These are phyloP conservation scores for Fusarium metavorans DNA, from an alignment of 2,329 filamentous ascomycete species.

Conservation along the genomic window DNA sequence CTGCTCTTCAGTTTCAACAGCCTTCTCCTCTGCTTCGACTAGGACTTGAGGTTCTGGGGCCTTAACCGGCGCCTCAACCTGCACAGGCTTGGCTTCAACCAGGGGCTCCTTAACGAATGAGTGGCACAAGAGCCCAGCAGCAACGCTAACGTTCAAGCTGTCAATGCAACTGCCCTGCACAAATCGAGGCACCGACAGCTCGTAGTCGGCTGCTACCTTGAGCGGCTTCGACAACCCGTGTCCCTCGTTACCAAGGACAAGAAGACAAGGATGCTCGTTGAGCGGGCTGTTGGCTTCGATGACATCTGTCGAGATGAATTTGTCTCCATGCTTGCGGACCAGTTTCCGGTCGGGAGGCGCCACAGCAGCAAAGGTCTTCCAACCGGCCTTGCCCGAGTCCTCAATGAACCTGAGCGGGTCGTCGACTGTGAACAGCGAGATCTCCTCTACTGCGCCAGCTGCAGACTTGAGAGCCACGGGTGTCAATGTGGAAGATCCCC, in stretches of 20 bases:
- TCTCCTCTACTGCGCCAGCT: slow-evolving; percentile 85
- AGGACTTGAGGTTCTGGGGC: background rate
- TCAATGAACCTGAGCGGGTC: slow-evolving; percentile 78
- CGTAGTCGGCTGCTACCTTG: slow-evolving; percentile 73
- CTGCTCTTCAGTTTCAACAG: background rate
- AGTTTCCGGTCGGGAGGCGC: slow-evolving; percentile 56
- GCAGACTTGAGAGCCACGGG: slow-evolving; percentile 88
- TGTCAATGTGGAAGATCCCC: slow-evolving; percentile 79
- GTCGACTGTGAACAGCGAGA: slow-evolving; percentile 78
- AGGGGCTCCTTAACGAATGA: slow-evolving; percentile 67
- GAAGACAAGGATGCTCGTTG: slow-evolving; percentile 73
- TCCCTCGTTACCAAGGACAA: slow-evolving; percentile 88
- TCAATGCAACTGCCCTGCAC: slow-evolving; percentile 73
- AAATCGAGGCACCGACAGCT: slow-evolving; percentile 73
- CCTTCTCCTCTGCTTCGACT: background rate
- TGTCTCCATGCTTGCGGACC: slow-evolving; percentile 50
- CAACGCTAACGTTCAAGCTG: slow-evolving; percentile 94
- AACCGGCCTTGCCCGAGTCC: slow-evolving; percentile 76
- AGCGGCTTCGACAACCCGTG: slow-evolving; percentile 76
- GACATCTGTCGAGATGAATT: slow-evolving; percentile 62
- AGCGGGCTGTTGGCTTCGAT: slow-evolving; percentile 67
- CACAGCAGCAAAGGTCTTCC: slow-evolving; percentile 85
- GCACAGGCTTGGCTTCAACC: slow-evolving; percentile 21
- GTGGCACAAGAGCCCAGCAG: slow-evolving; percentile 80
- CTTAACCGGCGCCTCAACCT: background rate